phyloP scores from a whole-genome alignment of 768 basidiomycete species.

The Cystobasidium tubakii region DNA sequence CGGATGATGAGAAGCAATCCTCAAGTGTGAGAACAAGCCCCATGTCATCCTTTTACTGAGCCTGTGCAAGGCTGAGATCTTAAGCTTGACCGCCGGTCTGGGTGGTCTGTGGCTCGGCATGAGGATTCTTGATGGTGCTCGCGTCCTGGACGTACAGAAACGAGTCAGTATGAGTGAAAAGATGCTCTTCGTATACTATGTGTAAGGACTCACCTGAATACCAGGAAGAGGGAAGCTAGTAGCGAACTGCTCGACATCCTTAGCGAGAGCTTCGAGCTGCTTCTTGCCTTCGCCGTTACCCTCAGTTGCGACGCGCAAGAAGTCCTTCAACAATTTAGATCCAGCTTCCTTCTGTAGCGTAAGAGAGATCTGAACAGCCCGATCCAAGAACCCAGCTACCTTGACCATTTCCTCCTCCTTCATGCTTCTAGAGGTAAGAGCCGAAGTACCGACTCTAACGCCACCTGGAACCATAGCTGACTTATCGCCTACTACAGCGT shows the following conservation, averaged over 20 bases:
- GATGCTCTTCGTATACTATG: background rate
- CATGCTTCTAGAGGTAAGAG: slow-evolving; percentile 92
- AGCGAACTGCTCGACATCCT: slow-evolving; percentile 77
- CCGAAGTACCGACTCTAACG: slow-evolving; percentile 90
- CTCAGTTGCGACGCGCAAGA: slow-evolving; percentile 70
- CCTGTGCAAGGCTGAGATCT: too few relatives aligned
- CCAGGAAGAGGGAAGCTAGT: slow-evolving; percentile 88
- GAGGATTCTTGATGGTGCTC: slow-evolving; percentile 12
- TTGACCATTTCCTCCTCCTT: slow-evolving; percentile 73
- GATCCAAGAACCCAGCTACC: slow-evolving; percentile 87
- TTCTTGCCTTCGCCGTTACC: slow-evolving; percentile 64
- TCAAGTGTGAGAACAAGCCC: too few relatives aligned
- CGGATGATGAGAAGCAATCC: too few relatives aligned
- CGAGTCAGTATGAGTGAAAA: background rate
- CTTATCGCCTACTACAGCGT: slow-evolving; percentile 92
- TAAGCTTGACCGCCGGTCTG: slow-evolving; percentile 13
- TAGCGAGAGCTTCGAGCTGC: slow-evolving; percentile 64
- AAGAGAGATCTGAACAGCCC: slow-evolving; percentile 83
- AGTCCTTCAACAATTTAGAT: slow-evolving; percentile 90
- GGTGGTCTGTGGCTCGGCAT: slow-evolving; percentile 9
- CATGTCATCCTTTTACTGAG: too few relatives aligned
- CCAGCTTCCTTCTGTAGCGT: slow-evolving; percentile 90
- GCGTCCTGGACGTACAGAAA: background rate
- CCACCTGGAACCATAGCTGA: slow-evolving; percentile 95
- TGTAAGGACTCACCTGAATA: slow-evolving; percentile 49